Base-by-base conservation (phyloP, 805 yeast genomes). In the Candida dajiaensis region DNA sequence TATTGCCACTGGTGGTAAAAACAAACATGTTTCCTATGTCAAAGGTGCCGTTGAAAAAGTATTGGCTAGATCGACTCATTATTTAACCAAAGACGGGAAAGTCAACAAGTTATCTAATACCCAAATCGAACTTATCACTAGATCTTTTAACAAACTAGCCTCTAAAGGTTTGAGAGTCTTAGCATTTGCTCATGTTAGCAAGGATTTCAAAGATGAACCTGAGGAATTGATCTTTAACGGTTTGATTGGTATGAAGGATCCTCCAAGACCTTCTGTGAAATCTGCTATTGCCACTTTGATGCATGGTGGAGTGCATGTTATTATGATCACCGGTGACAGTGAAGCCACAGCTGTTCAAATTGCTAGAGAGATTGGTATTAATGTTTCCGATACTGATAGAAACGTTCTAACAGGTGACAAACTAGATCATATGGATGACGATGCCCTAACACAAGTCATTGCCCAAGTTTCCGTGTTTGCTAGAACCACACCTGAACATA, bases 281-380 rank as follows among this genome's bases (percentile, higher is more conserved):
- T 70, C 74, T 42, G 85, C 97, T 2, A 78, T 94, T 48, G 77
- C 85, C 35, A 73, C 81, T 52, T 73, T 94, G 47, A 74, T 89
- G 71, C 81, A 81, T 59, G 97, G 98, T 51, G 96, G 98, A 39
- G 99, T 94, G 38, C 95, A 89, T 60, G 89, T 94, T n/a, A 87
- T 94, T 43, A 94, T 94, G 98, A 92, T 94, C 53, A 94, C 99
- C 9, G 97, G 97, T 57, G 97, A 90, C 65, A 77, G 88, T 33
- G 95, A 89, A 52, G 81, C 84, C 15, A 89, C 97, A 15, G 97
- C 96, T 6, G 67, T 75, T 13, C 83, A 85, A 55, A 87, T 90
- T 64, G 97, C 96, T 3, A 77, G 73, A 52, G 89, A 88, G 64
- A 86, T 92, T 54, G 99, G 99, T 25, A 87, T 87, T 78, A 95